Base-by-base conservation (phyloP, 2,329 filamentous ascomycete genomes). In the Cordyceps cateniannulata region DNA sequence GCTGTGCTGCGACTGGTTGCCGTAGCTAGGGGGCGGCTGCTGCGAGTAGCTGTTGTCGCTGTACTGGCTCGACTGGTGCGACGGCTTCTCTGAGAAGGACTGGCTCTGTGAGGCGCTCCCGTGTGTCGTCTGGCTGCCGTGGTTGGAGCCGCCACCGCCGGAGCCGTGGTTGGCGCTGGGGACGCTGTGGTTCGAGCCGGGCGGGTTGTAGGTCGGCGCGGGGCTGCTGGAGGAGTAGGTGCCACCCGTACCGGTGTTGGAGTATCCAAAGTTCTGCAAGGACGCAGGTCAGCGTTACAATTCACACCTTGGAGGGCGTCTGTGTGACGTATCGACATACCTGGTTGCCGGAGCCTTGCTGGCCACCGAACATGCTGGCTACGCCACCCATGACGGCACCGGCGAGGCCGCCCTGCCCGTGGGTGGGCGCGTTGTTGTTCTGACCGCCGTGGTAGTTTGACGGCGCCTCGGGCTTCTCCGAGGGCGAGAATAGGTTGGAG, bases 251-350 rank as follows among this genome's bases (percentile, higher is more conserved):
- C 79, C 80, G 3, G 77, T 71, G 66, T 82, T 82, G 24, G 83
- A 84, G 71, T 88, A 88, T 35, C 85, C 87, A 69, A 83, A 90
- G 68, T 81, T 83, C 64, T 85, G 79, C 62, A 75, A 76, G 82
- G 64, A 62, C 47, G 25, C 49, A 74, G 47, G 59, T 71, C 16
- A 35, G 32, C 32, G 32, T 2, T 35, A 12, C 9, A 35, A 35
- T 16, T 5, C 38, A 42, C 3, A n/a, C 16, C 38, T 18, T 16
- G 5, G 38, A n/a, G 7, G 38, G 38, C 14, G 18, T 16, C 3
- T 4, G 8, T 3, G 32, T 12, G 18, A n/a, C 14, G 16, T 12
- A 16, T n/a, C n/a, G 16, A 72, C 73, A 63, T 71, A 74, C 72
- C 51, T 66, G 66, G 52, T 65, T 68, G 47, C 68, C 75, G 47